These are phyloP conservation scores for Symbiodinium natans DNA, from an alignment of 73 alveolate species.

Conservation along the genomic window DNA sequence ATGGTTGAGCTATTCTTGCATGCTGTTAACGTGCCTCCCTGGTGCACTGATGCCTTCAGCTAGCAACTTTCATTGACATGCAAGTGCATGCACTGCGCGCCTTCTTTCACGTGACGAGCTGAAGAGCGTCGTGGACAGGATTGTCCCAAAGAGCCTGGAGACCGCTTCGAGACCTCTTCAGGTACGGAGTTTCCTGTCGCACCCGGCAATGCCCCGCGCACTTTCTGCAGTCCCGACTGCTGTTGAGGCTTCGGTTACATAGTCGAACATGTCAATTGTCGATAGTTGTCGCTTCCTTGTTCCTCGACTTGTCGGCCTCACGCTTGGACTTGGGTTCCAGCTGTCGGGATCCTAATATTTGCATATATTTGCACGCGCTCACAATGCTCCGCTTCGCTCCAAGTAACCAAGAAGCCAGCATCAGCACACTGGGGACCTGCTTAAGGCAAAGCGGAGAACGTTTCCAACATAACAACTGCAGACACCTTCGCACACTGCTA, in stretches of 20 bases:
- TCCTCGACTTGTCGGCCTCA: no score
- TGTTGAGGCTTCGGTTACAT: neutral
- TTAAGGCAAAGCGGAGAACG: neutral
- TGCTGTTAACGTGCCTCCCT: neutral
- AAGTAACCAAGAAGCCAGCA: neutral
- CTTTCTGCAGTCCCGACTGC: neutral
- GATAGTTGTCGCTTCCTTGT: neutral
- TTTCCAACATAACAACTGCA: neutral
- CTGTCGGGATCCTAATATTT: neutral
- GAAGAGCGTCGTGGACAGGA: neutral
- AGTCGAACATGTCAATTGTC: neutral
- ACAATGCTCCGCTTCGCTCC: neutral
- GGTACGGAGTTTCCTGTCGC: neutral
- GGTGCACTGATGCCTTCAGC: neutral
- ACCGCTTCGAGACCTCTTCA: neutral
- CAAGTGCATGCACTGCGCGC: no score
- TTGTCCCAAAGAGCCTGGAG: conserved; percentile 16
- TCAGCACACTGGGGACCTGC: neutral
- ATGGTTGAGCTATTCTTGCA: no score
- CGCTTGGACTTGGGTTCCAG: neutral
- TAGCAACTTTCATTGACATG: neutral
- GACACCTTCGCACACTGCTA: no score
- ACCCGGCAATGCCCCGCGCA: neutral
- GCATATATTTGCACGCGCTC: neutral
- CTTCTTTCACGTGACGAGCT: neutral